Evolutionary conservation across 106 monocot species (phyloP), one percentile per base, ranked within the genome.

Genomic region (Phalaenopsis equestris): DNA sequence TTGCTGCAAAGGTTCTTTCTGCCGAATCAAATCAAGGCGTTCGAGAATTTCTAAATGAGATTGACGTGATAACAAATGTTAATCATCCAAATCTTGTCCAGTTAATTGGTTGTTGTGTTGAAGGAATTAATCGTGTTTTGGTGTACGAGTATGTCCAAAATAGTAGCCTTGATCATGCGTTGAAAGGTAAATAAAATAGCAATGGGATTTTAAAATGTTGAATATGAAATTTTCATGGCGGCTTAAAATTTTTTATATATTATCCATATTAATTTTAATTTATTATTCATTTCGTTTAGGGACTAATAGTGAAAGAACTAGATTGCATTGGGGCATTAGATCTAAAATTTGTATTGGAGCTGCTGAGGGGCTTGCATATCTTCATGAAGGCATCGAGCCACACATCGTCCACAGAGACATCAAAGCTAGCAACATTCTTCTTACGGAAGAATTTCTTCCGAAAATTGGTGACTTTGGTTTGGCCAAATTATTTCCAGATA

Each of bases 381-480:
- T 93, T 55, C 93, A 93, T 79, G 93, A 93, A 80, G 90, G 84
- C 80, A 72, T 80, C 55, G 80, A 80, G 43, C 88, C 90, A 12
- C 80, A 57, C 12, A 91, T 93, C 58, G 89, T 93, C 16, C 93
- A 93, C 56, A 84, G 93, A 72, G 93, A 93, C 67, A 93, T 93
- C 78, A 93, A 93, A 73, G 88, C 93, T 30, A 93, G 93, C 52
- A 93, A 93, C 43, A 80, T 93, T 79, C 88, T 93, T 42, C 90
- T 93, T 75, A 89, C 86, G 23, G 19, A 73, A 64, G 82, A 84
- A 41, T 87, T 86, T 64, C n/a, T 75, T 24, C 91, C 93, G 14
- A 93, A 93, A 89, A 93, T 93, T 77, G 89, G 87, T 79, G 91
- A 93, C 46, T 93, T 91, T 72, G 93, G 93, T 42, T 55, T 91